Base-by-base conservation (phyloP, 768 basidiomycete species). In the Dacryopinax spathularia region DNA sequence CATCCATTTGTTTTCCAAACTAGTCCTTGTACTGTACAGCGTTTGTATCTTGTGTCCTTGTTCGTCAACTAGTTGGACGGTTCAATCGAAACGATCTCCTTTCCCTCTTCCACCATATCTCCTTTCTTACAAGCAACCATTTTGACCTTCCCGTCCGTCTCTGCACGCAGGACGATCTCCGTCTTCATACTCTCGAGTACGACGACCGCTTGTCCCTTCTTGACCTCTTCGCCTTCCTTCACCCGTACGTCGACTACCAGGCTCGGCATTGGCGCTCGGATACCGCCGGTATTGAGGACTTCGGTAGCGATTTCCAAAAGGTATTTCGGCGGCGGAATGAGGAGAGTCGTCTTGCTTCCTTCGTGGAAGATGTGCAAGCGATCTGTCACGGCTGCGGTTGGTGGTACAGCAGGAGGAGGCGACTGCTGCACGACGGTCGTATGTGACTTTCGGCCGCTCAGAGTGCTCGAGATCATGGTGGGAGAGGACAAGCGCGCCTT, bases 161-260 rank as follows among this genome's bases (percentile, higher is more conserved):
- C 80, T 15, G 90, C 84, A 62, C 91, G 79, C 66, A 96, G 73
- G 39, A 91, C 88, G 36, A 88, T 94, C 76, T 95, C 92, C 67
- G 92, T 96, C 82, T 97, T 97, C 93, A 96, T 97, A 70, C 92
- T 95, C 76, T 95, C 93, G 70, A 95, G 75, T 4, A 94, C 83
- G 33, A 92, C 84, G 9, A 91, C 79, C 7, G 82, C 82, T 70
- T 93, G 88, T 0, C 90, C 91, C 70, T 82, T 85, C 74, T 86
- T 84, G 37, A 96, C 88, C 15, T 73, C 77, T 61, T 94, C 87
- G 2, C 92, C 93, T 1, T 81, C 77, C 64, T 79, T 79, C 34
- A 94, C 92, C 18, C 80, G 81, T 60, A 96, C 87, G 62, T 95
- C 91, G 2, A 96, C 92, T 1, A 96, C 86, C 60, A 92, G 79